Base-by-base conservation (phyloP, 1,284 basidiomycete genomes). In the Malassezia globosa region DNA sequence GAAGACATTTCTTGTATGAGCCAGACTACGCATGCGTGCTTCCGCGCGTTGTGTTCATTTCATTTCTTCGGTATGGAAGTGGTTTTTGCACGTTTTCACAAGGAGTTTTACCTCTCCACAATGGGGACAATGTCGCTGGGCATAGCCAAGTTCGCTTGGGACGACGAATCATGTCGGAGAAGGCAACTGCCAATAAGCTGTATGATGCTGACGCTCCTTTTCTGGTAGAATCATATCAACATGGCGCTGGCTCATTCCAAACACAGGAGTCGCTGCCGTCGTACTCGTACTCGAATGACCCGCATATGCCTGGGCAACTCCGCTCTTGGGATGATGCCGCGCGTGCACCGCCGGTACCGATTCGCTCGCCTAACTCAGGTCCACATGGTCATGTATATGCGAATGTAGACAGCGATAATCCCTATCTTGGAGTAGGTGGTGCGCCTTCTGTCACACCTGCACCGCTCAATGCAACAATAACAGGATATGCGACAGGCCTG, bases 301-400 rank as follows among this genome's bases (percentile, higher is more conserved):
- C 37, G 6, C 18, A 33, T 1, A 29, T 31, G 16, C 42, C 42
- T 18, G 29, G 13, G 4, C 33, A 34, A 36, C 36, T 33, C 1
- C 31, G 50, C 14, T 47, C 50, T 6, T 52, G 50, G 50, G 50
- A 52, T 21, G 50, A 52, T 8, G 50, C 50, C 18, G 38, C 50
- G 13, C 44, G 50, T 8, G 50, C 44, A 3, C 39, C 45, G 35
- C 13, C 50, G 7, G 42, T 22, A 2, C 39, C 50, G 2, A 43
- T 47, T 4, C 8, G 22, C 4, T 11, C 29, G 5, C 11, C 31
- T 2, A 24, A 25, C 6, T 33, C 38, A 6, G 37, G 33, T 10
- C n/a, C 21, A 4, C 13, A 23, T 6, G 38, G 43, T 5, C 44
- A 52, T 31, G 39, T 45, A 1, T 52, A 52, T 29, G 38, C 40